phyloP scores from a whole-genome alignment of 2,329 filamentous ascomycete species.

The Penicillium sp. region DNA sequence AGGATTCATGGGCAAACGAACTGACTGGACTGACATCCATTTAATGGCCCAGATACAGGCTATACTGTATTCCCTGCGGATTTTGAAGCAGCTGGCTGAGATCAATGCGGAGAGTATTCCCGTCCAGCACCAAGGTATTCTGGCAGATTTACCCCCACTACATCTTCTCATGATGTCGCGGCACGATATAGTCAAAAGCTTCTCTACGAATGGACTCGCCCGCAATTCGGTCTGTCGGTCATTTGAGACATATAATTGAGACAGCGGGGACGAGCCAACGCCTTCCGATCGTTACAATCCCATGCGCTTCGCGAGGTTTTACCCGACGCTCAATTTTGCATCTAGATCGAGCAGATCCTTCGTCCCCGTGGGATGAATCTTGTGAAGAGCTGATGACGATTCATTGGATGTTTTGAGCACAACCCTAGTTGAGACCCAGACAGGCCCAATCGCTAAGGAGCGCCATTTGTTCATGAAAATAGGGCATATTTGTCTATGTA shows the following conservation, averaged over 20 bases:
- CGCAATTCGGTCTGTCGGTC: slow-evolving; percentile 8
- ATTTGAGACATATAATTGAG: slow-evolving; percentile 14
- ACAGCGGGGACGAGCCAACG: not conserved
- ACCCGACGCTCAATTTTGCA: not conserved
- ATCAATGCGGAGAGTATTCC: slow-evolving; percentile 30
- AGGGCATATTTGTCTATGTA: not conserved
- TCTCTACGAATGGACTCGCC: slow-evolving; percentile 9
- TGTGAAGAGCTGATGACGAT: not conserved
- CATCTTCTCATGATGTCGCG: slow-evolving; percentile 29
- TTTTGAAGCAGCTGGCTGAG: slow-evolving; percentile 54
- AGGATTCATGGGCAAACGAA: slow-evolving; percentile 30
- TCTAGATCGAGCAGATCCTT: not conserved
- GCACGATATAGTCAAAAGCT: slow-evolving; percentile 16
- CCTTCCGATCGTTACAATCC: not conserved
- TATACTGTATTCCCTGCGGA: slow-evolving; percentile 60
- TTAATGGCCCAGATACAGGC: slow-evolving; percentile 61
- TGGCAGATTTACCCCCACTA: slow-evolving; percentile 30
- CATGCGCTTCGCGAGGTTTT: not conserved
- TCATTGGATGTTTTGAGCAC: not conserved
- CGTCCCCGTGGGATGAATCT: not conserved
- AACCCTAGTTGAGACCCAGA: not conserved
- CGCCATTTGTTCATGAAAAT: not conserved
- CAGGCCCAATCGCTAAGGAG: not conserved
- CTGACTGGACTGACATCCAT: slow-evolving; percentile 61
- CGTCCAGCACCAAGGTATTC: slow-evolving; percentile 13